Conservation (phyloP, 768 basidiomycete species). For the Rhodotorula sphaerocarpa region DNA sequence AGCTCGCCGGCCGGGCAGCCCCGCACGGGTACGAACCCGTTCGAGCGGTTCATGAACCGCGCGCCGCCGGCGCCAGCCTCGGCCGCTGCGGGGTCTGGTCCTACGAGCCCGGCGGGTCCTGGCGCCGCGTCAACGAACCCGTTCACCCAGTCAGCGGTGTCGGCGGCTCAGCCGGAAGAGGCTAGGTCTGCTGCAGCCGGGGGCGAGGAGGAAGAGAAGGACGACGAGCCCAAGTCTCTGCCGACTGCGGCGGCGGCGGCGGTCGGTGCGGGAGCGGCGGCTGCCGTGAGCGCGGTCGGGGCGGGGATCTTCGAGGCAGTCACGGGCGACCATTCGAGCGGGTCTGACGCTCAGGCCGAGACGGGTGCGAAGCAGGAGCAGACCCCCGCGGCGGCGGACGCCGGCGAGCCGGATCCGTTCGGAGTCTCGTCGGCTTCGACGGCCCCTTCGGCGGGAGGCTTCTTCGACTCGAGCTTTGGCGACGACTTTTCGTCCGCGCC, state of each 20-base stretch:
- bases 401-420: conserved; percentile 34
- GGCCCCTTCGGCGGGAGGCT: neutral
- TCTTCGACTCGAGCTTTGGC: neutral
- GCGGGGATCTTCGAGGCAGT: conserved; percentile 8
- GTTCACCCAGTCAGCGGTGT: conserved; percentile 9
- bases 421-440: conserved; percentile 9
- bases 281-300: conserved; percentile 16
- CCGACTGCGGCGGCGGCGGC: conserved; percentile 24
- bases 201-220: neutral
- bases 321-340: neutral
- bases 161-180: too few relatives aligned
- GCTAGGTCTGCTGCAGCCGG: too few relatives aligned
- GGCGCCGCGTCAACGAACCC: conserved; percentile 6
- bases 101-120: conserved; percentile 1
- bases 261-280: conserved; percentile 27
- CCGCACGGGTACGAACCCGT: conserved; percentile 31
- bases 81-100: conserved; percentile 1
- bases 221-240: neutral
- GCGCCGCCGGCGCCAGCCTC: neutral
- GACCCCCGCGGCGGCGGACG: conserved; percentile 47
- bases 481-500: neutral
- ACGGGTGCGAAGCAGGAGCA: conserved; percentile 56
- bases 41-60: conserved; percentile 31
- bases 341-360: neutral
- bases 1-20: conserved; percentile 16